These are phyloP conservation scores for Zoysia japonica DNA, from an alignment of 176 grass and related monocot genomes.

Conservation along the genomic window DNA sequence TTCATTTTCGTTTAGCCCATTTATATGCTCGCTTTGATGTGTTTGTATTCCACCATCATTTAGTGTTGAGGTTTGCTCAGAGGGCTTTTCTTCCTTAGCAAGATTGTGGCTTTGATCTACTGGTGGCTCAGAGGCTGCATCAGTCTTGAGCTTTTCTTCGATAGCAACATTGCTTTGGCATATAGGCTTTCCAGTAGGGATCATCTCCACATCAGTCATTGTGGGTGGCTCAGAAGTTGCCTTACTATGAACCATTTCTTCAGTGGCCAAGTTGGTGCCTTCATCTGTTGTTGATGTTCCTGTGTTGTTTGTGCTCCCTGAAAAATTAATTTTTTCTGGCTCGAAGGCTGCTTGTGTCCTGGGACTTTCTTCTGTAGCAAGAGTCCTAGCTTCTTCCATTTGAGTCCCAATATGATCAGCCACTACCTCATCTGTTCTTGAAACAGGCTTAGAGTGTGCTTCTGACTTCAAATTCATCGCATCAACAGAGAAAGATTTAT, in stretches of 20 bases:
- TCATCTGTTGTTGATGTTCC: constrained; percentile 39
- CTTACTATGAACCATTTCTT: constrained; percentile 37
- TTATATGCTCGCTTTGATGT: constrained; percentile 32
- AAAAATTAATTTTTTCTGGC: constrained; percentile 16
- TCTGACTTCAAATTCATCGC: constrained; percentile 29
- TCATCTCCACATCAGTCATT: constrained; percentile 23
- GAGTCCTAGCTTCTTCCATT: constrained; percentile 22
- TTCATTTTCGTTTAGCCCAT: constrained; percentile 24
- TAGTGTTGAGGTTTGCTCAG: constrained; percentile 31
- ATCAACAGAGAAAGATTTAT: constrained; percentile 28
- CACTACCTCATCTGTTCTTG: constrained; percentile 32
- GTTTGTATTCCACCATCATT: constrained; percentile 35
- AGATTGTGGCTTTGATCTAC: constrained; percentile 30
- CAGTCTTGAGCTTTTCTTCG: constrained; percentile 27
- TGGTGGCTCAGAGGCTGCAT: constrained; percentile 30
- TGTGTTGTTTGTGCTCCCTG: neutral
- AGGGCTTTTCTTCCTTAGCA: constrained; percentile 34
- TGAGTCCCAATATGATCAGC: constrained; percentile 19
- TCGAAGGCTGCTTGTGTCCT: constrained; percentile 8
- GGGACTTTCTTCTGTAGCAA: constrained; percentile 37
- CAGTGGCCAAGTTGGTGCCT: neutral
- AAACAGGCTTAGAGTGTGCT: constrained; percentile 26
- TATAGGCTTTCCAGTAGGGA: constrained; percentile 30
- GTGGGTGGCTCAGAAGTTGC: constrained; percentile 29
- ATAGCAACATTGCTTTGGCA: constrained; percentile 23